Base-by-base conservation (phyloP, 371 early-diverging fungal genomes). In the Rhizopus arrhizus region DNA sequence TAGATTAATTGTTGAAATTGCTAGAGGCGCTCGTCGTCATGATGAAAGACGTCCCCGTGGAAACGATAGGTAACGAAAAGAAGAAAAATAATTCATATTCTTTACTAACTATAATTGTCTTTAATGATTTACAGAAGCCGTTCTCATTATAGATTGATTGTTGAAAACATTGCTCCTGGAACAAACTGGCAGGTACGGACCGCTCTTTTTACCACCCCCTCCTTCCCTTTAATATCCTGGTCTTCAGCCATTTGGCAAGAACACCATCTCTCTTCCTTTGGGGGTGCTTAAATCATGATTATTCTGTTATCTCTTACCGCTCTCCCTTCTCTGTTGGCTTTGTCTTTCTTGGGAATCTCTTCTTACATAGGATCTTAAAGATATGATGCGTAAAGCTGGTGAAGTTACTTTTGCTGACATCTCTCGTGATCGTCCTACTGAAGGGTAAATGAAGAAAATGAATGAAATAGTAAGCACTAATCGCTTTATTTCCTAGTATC, bases 371-470 rank as follows among this genome's bases (percentile, higher is more conserved):
- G 96, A 94, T 81, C 86, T 97, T 79, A 97, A 97, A 82, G 96
- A 96, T 74, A 83, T 94, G 72, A 91, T 95, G 85, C 92, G 95
- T 69, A 90, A 91, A 68, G 96, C 94, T 57, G 97, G 97, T 61
- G 94, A 95, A 73, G 96, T 97, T 9, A 86, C 90, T 38, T 97
- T 92, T 83, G 90, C 97, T 33, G 95, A 96, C 70, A 87, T 92
- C 36, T 88, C 87, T 77, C 86, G 85, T 68, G 84, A 85, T 56
- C 85, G 91, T 46, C 89, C 91, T 40, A 91, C 92, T 33, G 89
- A 91, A 73, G 97, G 97, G 92, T 92, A 81, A 77, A 78, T n/a
- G 16, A 43, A 69, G 43, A 28, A 22, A 40, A 56, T 12, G 10
- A 16, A 36, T 4, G 35, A 4, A 16, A 29, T 38, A 34, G 7